Base-by-base conservation (phyloP, 2,329 filamentous ascomycete genomes). In the Simplicillium aogashimaense region DNA sequence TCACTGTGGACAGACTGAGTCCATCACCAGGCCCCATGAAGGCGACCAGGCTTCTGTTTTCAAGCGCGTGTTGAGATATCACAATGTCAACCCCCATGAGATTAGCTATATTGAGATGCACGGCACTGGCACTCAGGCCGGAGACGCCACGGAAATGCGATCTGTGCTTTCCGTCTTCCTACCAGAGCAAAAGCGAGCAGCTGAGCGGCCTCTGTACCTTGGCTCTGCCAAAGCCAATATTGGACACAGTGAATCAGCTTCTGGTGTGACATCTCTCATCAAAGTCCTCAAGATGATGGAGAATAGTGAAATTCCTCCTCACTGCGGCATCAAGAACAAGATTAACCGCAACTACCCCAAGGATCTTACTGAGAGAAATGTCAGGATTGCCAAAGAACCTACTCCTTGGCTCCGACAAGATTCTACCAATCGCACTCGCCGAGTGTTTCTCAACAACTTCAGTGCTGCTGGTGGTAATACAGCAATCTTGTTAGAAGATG, bases 1-100 rank as follows among this genome's bases (percentile, higher is more conserved):
- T 53, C 83, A 88, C 52, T 86, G 78, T 0, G 78, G 78, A 1
- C 74, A 84, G 47, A 71, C 81, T 7, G 69, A 76, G 1, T 85
- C 80, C 0, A 87, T 89, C 44, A 88, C 83, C 0, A 76, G 78
- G 25, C 83, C 84, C 0, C 78, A 83, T 46, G 74, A 68, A 3
- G 74, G 69, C 20, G 70, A 75, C 0, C 83, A 87, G 49, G 66
- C 74, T 29, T 67, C 67, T 43, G 60, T 85, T 3, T 83, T 74
- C n/a, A n/a, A n/a, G n/a, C n/a, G n/a, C n/a, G n/a, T n/a, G n/a
- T n/a, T n/a, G n/a, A n/a, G n/a, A n/a, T n/a, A n/a, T n/a, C n/a
- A n/a, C n/a, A n/a, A n/a, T 33, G 60, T 83, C 20, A 71, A 81
- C 49, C 60, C 39, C 7, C 52, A 48, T 48, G 52, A 81, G 38